Base-by-base conservation (phyloP, 2,329 filamentous ascomycete genomes). In the Exserohilum turcica region DNA sequence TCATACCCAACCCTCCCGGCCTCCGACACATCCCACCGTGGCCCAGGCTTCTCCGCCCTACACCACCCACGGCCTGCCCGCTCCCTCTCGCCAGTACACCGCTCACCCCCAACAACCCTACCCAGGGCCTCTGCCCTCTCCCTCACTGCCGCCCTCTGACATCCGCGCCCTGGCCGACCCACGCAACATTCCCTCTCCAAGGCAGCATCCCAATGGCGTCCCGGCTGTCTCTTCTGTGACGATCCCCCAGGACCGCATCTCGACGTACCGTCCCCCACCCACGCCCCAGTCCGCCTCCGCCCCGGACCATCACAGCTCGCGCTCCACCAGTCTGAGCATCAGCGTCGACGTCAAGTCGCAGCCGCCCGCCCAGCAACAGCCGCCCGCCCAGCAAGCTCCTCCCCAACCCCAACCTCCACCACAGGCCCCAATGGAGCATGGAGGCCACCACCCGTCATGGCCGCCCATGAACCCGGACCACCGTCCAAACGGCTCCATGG, bases 191-290 rank as follows among this genome's bases (percentile, higher is more conserved):
- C 65, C 69, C 19, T 71, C 71, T 49, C 71, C 68, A 27, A 58
- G 62, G 50, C 71, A 73, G 48, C 72, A 71, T 52, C 56, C 71
- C 57, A 66, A 73, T 73, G 69, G 68, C 65, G 63, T 63, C 56
- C 55, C 65, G 58, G 68, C 61, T 47, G 63, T 66, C 50, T 47
- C 59, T 57, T 60, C 64, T 52, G 64, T 67, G 52, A 68, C 67
- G 55, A 66, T 74, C 55, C 56, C 70, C 19, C 70, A 73, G 57
- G 71, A 75, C 60, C 64, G 55, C 48, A 71, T 71, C 54, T 56
- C 63, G 32, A 66, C 64, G 36, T 73, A 73, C 52, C 63, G 68
- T 32, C 64, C 66, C 27, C 65, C 70, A 36, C 66, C 65, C 24
- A 70, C 68, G 39, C 69, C 71, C 24, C 70, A 68, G 58, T 58